phyloP scores from a whole-genome alignment of 2,329 filamentous ascomycete species.

The Colletotrichum higginsianum region DNA sequence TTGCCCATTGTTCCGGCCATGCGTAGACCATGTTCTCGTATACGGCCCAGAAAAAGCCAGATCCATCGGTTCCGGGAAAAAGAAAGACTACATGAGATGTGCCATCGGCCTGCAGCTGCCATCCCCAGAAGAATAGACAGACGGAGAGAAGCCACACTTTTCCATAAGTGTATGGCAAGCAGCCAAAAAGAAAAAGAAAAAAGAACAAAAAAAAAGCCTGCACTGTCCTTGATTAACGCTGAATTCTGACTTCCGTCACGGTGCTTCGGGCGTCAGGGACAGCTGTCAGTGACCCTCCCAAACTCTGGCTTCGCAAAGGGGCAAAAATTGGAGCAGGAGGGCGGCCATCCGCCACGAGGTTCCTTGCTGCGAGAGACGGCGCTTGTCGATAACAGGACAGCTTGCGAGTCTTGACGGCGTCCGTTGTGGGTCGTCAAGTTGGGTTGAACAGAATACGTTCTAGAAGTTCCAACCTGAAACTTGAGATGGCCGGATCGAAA shows the following conservation, averaged over 20 bases:
- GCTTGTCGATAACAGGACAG: constrained; percentile 40
- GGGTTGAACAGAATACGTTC: constrained; percentile 37
- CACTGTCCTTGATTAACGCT: neutral
- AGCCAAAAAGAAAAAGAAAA: neutral
- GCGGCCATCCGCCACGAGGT: neutral
- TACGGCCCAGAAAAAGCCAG: neutral
- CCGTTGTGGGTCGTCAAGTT: constrained; percentile 31
- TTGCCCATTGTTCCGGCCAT: constrained; percentile 7
- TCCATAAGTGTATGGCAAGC: neutral
- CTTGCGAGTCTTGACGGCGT: constrained; percentile 37
- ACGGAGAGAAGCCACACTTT: neutral
- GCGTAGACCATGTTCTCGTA: neutral
- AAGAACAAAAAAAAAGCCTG: too few species aligned
- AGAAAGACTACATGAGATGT: neutral
- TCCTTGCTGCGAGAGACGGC: constrained; percentile 7
- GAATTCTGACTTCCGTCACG: neutral
- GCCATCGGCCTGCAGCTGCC: neutral
- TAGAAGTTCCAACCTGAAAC: constrained; percentile 41
- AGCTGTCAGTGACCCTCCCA: constrained; percentile 20
- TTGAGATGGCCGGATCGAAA: constrained; percentile 37
- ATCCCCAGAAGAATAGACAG: too few species aligned
- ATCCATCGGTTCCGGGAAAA: neutral
- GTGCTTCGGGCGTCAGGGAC: neutral
- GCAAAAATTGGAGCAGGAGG: neutral
- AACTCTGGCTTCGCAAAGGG: constrained; percentile 10